Evolutionary conservation across 2,329 filamentous ascomycete species (phyloP).

Genomic region (Tolypocladium ophioglossoides): DNA sequence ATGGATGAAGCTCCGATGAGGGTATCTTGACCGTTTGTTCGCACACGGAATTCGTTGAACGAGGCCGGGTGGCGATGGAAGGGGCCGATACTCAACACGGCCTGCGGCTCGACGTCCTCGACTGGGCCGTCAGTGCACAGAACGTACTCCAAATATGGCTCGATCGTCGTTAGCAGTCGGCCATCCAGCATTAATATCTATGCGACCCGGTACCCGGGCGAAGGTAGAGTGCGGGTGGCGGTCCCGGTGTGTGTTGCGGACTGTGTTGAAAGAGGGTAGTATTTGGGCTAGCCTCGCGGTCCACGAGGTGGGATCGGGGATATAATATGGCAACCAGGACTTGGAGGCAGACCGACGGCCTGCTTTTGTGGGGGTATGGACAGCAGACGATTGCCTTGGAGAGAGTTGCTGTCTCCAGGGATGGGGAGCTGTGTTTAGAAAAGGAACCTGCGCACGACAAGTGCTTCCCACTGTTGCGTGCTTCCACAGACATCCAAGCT

Average conservation of each 20-base stretch:
- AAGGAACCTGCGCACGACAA: not conserved
- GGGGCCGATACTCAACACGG: not conserved
- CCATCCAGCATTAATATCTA: not conserved
- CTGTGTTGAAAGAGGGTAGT: conserved; percentile 5
- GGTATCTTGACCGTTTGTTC: no score
- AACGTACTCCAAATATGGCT: not conserved
- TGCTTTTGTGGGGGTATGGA: not conserved
- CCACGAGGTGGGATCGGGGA: conserved; percentile 8
- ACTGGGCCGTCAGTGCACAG: not conserved
- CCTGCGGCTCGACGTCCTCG: not conserved
- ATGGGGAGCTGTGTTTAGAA: not conserved
- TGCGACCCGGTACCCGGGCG: not conserved
- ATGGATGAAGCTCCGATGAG: not conserved
- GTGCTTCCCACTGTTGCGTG: not conserved
- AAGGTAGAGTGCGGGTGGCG: not conserved
- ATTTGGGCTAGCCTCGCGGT: conserved; percentile 7
- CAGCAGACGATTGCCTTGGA: not conserved
- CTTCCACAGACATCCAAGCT: not conserved
- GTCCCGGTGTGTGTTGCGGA: not conserved
- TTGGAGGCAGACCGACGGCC: conserved; percentile 1
- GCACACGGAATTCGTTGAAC: not conserved
- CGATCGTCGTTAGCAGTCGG: not conserved
- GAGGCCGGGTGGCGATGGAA: not conserved
- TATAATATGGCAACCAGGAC: conserved; percentile 7
- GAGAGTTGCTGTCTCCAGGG: not conserved